These are phyloP conservation scores for Chalciporus pseudorubinellus DNA, from an alignment of 768 basidiomycete genomes.

Conservation along the genomic window DNA sequence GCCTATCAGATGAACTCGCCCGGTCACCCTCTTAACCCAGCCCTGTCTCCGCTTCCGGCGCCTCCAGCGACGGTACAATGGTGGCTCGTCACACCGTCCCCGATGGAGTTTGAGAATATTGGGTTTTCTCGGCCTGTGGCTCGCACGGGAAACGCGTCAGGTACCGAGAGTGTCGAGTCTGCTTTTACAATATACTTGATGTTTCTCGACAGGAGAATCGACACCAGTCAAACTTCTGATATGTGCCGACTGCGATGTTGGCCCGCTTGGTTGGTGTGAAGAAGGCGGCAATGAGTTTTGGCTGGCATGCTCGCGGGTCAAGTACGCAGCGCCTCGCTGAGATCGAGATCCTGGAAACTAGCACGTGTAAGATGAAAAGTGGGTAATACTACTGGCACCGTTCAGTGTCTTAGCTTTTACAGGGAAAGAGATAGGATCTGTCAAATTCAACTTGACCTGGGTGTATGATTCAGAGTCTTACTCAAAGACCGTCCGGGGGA, in stretches of 20 bases:
- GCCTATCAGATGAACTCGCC: conserved; percentile 55
- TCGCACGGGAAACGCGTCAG: conserved; percentile 29
- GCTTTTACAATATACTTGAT: neutral
- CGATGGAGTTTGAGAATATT: conserved; percentile 87
- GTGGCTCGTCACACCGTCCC: conserved; percentile 76
- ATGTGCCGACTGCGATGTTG: conserved; percentile 84
- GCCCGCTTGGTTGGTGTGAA: conserved; percentile 79
- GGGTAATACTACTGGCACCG: too few species aligned
- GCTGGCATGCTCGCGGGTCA: conserved; percentile 68
- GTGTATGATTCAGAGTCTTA: too few species aligned
- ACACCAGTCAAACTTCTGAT: conserved; percentile 62
- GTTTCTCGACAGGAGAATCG: conserved; percentile 22
- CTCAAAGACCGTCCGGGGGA: too few species aligned
- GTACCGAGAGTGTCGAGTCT: neutral
- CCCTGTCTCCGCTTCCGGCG: conserved; percentile 53
- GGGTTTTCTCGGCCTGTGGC: conserved; percentile 67
- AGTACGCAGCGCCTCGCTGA: conserved; percentile 41
- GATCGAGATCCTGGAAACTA: neutral
- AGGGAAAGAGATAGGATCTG: too few species aligned
- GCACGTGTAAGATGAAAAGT: neutral
- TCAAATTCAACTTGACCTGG: too few species aligned
- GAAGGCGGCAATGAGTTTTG: conserved; percentile 76
- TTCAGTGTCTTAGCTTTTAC: too few species aligned
- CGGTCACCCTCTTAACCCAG: conserved; percentile 36
- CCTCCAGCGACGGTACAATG: conserved; percentile 57